These are phyloP conservation scores for Casaregolazyma suthepensis DNA, from an alignment of 1,139 yeast genomes.

Conservation along the genomic window DNA sequence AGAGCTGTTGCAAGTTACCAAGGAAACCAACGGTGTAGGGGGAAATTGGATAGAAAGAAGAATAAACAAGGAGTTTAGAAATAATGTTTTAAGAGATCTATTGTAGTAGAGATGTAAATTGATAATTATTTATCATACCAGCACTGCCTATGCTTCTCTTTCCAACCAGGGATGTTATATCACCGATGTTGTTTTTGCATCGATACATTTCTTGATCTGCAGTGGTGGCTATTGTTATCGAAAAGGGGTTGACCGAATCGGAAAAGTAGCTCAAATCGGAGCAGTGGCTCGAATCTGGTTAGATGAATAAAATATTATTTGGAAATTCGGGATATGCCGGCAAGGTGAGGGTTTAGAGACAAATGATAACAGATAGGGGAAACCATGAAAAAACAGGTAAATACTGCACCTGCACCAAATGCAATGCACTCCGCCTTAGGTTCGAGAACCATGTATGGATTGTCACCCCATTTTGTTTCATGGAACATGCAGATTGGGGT, in stretches of 20 bases:
- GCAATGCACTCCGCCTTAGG: too few species aligned
- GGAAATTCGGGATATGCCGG: not conserved
- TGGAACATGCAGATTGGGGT: too few species aligned
- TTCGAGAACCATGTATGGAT: too few species aligned
- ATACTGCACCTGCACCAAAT: too few species aligned
- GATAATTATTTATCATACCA: too few species aligned
- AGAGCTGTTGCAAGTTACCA: not conserved
- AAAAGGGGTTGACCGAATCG: not conserved
- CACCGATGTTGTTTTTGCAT: not conserved
- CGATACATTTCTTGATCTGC: not conserved
- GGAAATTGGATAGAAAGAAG: not conserved
- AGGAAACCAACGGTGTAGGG: not conserved
- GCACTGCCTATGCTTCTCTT: too few species aligned
- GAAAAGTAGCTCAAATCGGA: not conserved
- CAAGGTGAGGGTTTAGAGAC: too few species aligned
- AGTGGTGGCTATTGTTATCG: not conserved
- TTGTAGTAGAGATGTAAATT: too few species aligned
- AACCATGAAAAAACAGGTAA: too few species aligned
- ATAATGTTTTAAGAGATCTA: too few species aligned
- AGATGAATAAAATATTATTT: not conserved
- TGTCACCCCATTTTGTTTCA: too few species aligned
- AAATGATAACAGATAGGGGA: too few species aligned
- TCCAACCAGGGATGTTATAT: not conserved
- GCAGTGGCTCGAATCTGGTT: not conserved
- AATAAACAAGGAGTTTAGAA: not conserved